A percentile compares a stretch with the other conserved stretches of the same genome.
These are phyloP conservation scores for Lyophyllum atratum DNA, from an alignment of 768 basidiomycete species.

Conservation along the genomic window DNA sequence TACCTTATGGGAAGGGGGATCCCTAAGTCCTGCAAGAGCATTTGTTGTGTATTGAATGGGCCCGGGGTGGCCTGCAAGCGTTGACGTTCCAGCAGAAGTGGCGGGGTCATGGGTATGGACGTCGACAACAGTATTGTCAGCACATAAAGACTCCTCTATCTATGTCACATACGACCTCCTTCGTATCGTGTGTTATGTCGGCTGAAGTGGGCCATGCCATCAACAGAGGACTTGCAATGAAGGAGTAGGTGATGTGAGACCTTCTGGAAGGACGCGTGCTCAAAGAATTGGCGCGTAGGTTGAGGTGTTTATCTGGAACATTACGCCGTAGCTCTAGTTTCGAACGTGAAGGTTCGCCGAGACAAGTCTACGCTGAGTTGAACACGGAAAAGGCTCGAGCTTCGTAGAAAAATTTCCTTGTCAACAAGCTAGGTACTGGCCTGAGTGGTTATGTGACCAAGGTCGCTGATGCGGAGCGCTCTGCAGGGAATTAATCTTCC, in stretches of 20 bases:
- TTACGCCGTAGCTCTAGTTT: no score
- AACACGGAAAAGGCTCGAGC: background rate
- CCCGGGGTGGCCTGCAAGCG: background rate
- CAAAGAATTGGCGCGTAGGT: background rate
- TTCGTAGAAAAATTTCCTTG: background rate
- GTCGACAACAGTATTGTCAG: background rate
- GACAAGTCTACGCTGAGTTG: background rate
- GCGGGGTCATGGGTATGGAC: background rate
- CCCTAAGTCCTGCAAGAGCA: slow-evolving; percentile 18
- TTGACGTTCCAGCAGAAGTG: background rate
- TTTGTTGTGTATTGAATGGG: slow-evolving; percentile 12
- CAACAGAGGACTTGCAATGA: background rate
- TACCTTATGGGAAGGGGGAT: slow-evolving; percentile 5
- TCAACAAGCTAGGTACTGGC: background rate
- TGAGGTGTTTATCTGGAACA: background rate
- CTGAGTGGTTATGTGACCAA: background rate
- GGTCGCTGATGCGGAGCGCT: background rate
- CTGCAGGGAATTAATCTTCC: background rate
- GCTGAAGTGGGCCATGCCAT: background rate
- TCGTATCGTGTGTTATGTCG: background rate
- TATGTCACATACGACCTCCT: background rate
- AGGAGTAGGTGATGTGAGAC: background rate
- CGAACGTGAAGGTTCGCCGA: background rate
- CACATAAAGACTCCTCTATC: background rate
- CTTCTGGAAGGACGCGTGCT: background rate